These are phyloP conservation scores for Kodamaea sagamina DNA, from an alignment of 805 yeast genomes.

Conservation along the genomic window DNA sequence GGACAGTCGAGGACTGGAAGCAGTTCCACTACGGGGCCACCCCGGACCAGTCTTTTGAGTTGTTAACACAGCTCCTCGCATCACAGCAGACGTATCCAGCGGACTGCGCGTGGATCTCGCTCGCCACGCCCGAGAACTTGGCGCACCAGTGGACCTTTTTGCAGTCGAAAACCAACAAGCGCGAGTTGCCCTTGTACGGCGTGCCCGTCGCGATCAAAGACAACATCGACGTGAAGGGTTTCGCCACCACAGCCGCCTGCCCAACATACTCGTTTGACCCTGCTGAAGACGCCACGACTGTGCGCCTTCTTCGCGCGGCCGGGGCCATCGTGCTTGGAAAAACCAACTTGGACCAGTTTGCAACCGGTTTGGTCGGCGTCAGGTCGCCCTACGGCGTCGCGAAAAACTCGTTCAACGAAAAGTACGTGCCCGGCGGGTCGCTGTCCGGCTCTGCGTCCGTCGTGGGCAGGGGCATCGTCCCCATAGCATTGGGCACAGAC, in stretches of 20 bases:
- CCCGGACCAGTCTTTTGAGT: constrained; percentile 58
- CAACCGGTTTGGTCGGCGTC: constrained; percentile 94
- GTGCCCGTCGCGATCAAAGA: constrained; percentile 96
- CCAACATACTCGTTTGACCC: constrained; percentile 79
- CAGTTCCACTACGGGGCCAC: constrained; percentile 63
- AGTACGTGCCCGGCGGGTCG: constrained; percentile 92
- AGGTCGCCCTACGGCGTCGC: constrained; percentile 94
- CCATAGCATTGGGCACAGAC: constrained; percentile 89
- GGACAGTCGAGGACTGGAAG: constrained; percentile 83
- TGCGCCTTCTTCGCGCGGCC: constrained; percentile 68
- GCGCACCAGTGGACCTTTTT: constrained; percentile 76
- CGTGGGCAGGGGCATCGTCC: constrained; percentile 87
- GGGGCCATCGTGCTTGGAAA: constrained; percentile 95
- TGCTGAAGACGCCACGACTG: constrained; percentile 71
- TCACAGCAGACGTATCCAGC: constrained; percentile 39
- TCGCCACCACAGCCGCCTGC: constrained; percentile 93
- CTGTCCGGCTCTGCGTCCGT: constrained; percentile 94
- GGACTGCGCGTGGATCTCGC: constrained; percentile 93
- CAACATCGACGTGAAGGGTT: constrained; percentile 83
- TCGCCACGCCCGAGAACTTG: constrained; percentile 63
- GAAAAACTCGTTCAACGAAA: constrained; percentile 69
- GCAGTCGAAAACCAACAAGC: constrained; percentile 59
- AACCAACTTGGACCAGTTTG: constrained; percentile 95
- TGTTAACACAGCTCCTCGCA: constrained; percentile 47
- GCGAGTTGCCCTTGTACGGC: constrained; percentile 73